Evolutionary conservation across 257 asterid genomes (phyloP).

Genomic region (Sherardia arvensis): DNA sequence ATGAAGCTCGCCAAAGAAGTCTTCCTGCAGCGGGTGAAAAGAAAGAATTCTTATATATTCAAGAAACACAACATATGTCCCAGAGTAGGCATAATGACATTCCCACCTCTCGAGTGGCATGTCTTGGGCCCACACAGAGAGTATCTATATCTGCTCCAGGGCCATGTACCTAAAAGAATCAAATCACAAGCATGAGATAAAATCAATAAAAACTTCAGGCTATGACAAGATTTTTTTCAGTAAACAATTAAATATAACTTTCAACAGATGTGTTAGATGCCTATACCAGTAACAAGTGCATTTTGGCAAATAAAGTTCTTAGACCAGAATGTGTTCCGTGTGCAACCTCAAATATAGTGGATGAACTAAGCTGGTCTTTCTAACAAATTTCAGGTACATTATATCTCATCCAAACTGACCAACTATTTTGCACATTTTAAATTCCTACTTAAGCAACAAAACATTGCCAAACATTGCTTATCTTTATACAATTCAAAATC

Average conservation of each 20-base stretch:
- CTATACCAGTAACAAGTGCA: neutral
- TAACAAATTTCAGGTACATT: neutral
- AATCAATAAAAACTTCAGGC: neutral
- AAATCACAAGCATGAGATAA: neutral
- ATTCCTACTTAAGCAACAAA: neutral
- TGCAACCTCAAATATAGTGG: neutral
- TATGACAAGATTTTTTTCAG: neutral
- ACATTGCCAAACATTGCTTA: neutral
- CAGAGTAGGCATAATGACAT: neutral
- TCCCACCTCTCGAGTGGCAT: constrained; percentile 29
- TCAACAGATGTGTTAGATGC: neutral
- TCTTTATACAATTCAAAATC: neutral
- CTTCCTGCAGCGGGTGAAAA: constrained; percentile 23
- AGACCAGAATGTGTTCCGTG: neutral
- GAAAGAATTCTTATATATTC: neutral
- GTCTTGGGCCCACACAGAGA: constrained; percentile 33
- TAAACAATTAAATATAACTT: neutral
- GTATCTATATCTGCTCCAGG: constrained; percentile 39
- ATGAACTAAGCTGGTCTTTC: neutral
- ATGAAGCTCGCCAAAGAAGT: constrained; percentile 29
- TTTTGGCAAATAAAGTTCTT: neutral
- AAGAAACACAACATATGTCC: neutral
- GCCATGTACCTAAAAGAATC: constrained; percentile 26
- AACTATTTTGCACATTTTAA: neutral
- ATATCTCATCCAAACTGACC: neutral